Percentiles rank a stretch among this genome's conserved stretches.
phyloP scores from a whole-genome alignment of 2,329 filamentous ascomycete genomes.

The Aureobasidium sp. region DNA sequence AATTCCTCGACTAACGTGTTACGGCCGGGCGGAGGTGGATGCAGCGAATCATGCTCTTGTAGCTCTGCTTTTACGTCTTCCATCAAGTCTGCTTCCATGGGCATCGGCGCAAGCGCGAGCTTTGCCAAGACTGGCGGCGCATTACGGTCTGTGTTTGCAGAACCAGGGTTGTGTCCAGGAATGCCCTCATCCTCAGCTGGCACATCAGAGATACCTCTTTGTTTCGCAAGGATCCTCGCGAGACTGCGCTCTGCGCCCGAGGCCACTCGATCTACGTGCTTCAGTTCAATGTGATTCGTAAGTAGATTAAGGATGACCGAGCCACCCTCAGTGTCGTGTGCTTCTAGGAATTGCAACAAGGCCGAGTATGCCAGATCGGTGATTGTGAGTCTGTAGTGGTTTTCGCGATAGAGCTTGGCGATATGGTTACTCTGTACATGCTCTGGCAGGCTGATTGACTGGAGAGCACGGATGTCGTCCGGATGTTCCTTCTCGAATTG shows the following conservation, averaged over 20 bases:
- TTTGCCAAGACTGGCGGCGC: slow-evolving; percentile 52
- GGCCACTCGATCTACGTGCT: slow-evolving; percentile 50
- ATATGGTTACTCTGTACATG: slow-evolving; percentile 71
- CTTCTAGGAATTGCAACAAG: slow-evolving; percentile 81
- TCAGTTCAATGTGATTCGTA: slow-evolving; percentile 51
- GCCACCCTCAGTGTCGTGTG: slow-evolving; percentile 75
- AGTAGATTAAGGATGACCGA: slow-evolving; percentile 70
- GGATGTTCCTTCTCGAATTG: slow-evolving; percentile 69
- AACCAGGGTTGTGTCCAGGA: slow-evolving; percentile 59
- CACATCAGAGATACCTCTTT: slow-evolving; percentile 48
- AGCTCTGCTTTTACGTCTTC: slow-evolving; percentile 83
- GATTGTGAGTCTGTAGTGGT: slow-evolving; percentile 86
- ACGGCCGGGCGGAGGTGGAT: slow-evolving; percentile 64
- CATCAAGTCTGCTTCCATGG: slow-evolving; percentile 74
- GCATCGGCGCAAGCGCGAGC: slow-evolving; percentile 72
- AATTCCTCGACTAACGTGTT: slow-evolving; percentile 78
- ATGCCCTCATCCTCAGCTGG: slow-evolving; percentile 63
- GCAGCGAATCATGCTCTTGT: slow-evolving; percentile 72
- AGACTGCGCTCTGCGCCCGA: slow-evolving; percentile 53
- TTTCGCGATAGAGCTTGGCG: slow-evolving; percentile 74
- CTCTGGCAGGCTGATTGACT: slow-evolving; percentile 64
- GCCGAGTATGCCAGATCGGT: slow-evolving; percentile 77
- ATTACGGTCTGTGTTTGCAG: slow-evolving; percentile 52
- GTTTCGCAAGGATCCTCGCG: slow-evolving; percentile 51
- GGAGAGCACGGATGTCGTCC: slow-evolving; percentile 72